Base-by-base conservation (phyloP, 371 early-diverging fungal genomes). In the Mucor plumbeus region DNA sequence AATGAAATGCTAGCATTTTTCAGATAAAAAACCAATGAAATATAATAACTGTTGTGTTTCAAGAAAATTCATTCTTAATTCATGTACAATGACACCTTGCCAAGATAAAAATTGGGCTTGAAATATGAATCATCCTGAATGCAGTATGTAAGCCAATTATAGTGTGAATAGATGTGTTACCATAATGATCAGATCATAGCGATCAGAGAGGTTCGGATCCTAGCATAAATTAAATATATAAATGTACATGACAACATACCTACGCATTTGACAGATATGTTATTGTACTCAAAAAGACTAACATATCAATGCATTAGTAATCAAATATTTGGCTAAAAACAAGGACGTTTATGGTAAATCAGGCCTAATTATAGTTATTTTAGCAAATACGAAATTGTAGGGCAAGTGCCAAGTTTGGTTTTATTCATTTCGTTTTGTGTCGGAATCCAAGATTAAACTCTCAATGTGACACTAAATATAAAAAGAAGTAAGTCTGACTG, bases 221-320 rank as follows among this genome's bases (percentile, higher is more conserved):
- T 7, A 7, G n/a, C 17, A 44, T 44, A 44, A 44, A 15, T 7
- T 4, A 17, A 7, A 17, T 44, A 44, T 17, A 44, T 7, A 44
- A 17, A 15, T 17, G 3, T 44, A n/a, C 17, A 44, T 44, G 26
- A 26, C 3, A 3, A 3, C 26, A 26, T 26, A 3, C 26, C 3
- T 7, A 6, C 17, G 44, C 44, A 44, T 44, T 44, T 44, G 44
- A 44, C 44, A 44, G 44, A 17, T 44, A 44, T 44, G 44, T n/a
- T 44, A 44, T 44, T 44, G 44, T 44, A 44, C 44, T 17, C 43
- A 26, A 43, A 5, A 5, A 43, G 15, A 43, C 15, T 17, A 44
- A 44, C 44, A 44, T n/a, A 44, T 44, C 44, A 44, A n/a, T 44
- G 44, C n/a, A 44, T 44, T 44, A 44, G 44, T 44, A 17, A 44